Base-by-base conservation (phyloP, 306 rosid species). In the Ceratonia siliqua region DNA sequence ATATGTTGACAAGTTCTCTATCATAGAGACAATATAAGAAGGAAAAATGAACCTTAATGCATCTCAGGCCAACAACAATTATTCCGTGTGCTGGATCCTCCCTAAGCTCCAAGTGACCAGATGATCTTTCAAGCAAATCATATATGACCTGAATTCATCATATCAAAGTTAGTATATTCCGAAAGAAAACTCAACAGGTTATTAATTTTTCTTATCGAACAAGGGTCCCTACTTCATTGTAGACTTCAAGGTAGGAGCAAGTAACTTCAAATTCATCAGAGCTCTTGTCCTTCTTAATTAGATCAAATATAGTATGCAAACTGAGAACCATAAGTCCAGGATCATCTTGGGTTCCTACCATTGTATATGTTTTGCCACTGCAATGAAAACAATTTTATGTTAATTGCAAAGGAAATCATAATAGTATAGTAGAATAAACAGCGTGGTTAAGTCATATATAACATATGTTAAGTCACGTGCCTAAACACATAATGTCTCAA, bases 291-390 rank as follows among this genome's bases (percentile, higher is more conserved):
- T 50, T 72, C 32, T 81, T 79, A 27, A 87, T 87, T 5, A 82
- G 87, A 78, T 87, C 81, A 49, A 87, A 87, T 50, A 87, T 82
- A 2, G 83, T 78, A 81, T 85, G 76, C 74, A 87, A 74, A 76
- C 91, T 87, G 39, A 87, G 87, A 77, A 82, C 92, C 92, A 87
- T 87, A 67, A 87, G 92, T 63, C 92, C 92, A 32, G 92, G 92
- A 78, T 87, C 92, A 62, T 59, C 77, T 78, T 58, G 79, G 81
- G 89, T 87, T 74, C 92, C 92, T 28, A 76, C 92, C 92, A 87
- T 87, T 9, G 89, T 85, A 72, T 85, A 85, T 35, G 92, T 87
- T 81, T 87, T 87, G 45, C 92, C 92, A 48, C 92, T 87, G 78
- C 8, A 77, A 49, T 9, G 58, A 66, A 69, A 55, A 20, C 24